Evolutionary conservation across 2,329 filamentous ascomycete species (phyloP).

Genomic region (Chaetomium sp.): DNA sequence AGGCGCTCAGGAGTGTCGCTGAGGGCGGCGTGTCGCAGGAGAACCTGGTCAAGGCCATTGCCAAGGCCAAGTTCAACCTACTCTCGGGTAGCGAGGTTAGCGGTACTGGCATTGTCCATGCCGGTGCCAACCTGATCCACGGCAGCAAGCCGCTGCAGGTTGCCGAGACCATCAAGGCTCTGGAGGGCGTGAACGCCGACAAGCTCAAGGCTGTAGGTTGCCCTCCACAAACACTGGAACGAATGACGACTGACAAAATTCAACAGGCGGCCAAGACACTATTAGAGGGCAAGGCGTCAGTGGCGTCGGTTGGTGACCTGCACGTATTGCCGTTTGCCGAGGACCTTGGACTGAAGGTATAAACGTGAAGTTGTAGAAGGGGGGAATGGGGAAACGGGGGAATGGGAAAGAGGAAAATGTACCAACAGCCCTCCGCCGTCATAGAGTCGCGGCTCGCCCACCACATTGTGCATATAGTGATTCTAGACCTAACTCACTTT

Average conservation of each 20-base stretch:
- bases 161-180: conserved; percentile 72
- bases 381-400: conserved; percentile 7
- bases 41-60: conserved; percentile 86
- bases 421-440: conserved; percentile 45
- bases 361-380: conserved; percentile 47
- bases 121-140: conserved; percentile 81
- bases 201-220: conserved; percentile 78
- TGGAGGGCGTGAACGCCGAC: conserved; percentile 80
- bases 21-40: conserved; percentile 77
- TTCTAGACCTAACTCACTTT: conserved; percentile 42
- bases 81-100: conserved; percentile 80
- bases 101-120: conserved; percentile 75
- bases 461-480: conserved; percentile 50
- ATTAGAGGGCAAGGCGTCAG: conserved; percentile 83
- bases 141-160: conserved; percentile 83
- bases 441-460: conserved; percentile 44
- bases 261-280: conserved; percentile 81
- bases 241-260: conserved; percentile 36
- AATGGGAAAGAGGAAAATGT: conserved; percentile 39
- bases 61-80: conserved; percentile 89
- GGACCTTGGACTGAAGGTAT: conserved; percentile 93
- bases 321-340: conserved; percentile 88
- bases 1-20: conserved; percentile 79
- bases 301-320: conserved; percentile 88
- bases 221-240: not conserved